Conservation (phyloP, 345 rosid species). For the Populus davidiana region DNA sequence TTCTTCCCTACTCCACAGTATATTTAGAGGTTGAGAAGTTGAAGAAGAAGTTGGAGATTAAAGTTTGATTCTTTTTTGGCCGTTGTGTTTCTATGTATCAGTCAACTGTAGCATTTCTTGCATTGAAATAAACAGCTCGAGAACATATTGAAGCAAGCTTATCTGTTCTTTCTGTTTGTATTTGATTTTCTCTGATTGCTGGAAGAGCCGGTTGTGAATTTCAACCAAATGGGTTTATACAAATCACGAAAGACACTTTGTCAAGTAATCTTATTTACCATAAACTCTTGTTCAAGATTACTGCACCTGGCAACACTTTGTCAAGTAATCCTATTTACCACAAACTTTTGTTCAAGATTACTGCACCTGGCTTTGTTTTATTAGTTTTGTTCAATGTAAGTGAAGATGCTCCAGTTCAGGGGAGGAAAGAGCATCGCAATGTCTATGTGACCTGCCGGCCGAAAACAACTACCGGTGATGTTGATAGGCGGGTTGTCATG, state of each 20-base stretch:
- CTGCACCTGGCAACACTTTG: neutral
- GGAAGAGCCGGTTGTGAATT: conserved; percentile 20
- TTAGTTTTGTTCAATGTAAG: neutral
- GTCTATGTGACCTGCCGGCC: neutral
- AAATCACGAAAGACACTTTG: conserved; percentile 4
- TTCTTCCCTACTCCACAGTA: conserved; percentile 84
- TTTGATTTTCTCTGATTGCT: conserved; percentile 24
- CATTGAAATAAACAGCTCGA: conserved; percentile 61
- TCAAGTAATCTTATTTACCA: neutral
- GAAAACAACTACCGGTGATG: neutral
- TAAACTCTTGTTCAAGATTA: too few relatives aligned
- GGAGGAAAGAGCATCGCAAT: neutral
- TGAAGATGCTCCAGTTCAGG: too few relatives aligned
- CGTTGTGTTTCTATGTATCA: conserved; percentile 19
- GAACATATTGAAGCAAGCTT: conserved; percentile 37
- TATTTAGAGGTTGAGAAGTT: conserved; percentile 95
- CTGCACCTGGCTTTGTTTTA: neutral
- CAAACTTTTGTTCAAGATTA: too few relatives aligned
- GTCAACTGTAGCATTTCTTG: conserved; percentile 29
- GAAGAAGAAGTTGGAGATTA: conserved; percentile 68
- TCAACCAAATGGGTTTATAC: conserved; percentile 17
- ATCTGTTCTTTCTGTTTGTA: conserved; percentile 21
- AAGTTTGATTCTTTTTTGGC: conserved; percentile 36
- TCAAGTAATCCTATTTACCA: neutral
- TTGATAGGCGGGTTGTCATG: neutral